Percentiles rank a stretch among this genome's conserved stretches.
These are phyloP conservation scores for Amborella trichopoda DNA, from an alignment of 164 flowering plant species.

Conservation along the genomic window DNA sequence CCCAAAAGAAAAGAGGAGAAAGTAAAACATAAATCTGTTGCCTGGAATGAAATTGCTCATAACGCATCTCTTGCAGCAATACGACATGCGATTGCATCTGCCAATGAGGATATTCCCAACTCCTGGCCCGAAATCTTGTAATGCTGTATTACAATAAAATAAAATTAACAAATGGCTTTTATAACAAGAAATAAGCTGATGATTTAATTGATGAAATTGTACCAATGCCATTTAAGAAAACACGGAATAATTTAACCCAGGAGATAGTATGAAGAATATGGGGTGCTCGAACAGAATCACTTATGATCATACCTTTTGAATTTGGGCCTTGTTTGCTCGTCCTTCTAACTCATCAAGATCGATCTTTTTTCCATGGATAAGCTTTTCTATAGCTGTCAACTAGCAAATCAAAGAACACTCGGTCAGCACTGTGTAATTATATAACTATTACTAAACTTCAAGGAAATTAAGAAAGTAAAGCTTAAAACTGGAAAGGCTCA, in stretches of 20 bases:
- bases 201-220: no score
- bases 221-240: no score
- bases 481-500: no score
- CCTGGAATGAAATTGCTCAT: no score
- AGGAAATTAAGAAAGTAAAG: no score
- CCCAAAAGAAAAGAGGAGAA: no score
- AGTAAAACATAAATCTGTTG: no score
- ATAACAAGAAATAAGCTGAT: neutral
- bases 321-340: conserved; percentile 63
- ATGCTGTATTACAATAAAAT: conserved; percentile 36
- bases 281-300: no score
- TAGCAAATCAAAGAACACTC: conserved; percentile 8
- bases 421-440: no score
- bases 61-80: conserved; percentile 82
- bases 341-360: conserved; percentile 58
- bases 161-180: conserved; percentile 1
- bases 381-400: conserved; percentile 51
- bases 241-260: no score
- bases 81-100: conserved; percentile 79
- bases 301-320: conserved; percentile 51
- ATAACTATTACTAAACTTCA: no score
- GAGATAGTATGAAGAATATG: no score
- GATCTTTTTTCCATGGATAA: conserved; percentile 63
- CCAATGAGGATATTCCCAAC: conserved; percentile 59
- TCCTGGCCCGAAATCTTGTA: conserved; percentile 67